phyloP scores from a whole-genome alignment of 2,329 filamentous ascomycete species.

The Geosmithia morbida region DNA sequence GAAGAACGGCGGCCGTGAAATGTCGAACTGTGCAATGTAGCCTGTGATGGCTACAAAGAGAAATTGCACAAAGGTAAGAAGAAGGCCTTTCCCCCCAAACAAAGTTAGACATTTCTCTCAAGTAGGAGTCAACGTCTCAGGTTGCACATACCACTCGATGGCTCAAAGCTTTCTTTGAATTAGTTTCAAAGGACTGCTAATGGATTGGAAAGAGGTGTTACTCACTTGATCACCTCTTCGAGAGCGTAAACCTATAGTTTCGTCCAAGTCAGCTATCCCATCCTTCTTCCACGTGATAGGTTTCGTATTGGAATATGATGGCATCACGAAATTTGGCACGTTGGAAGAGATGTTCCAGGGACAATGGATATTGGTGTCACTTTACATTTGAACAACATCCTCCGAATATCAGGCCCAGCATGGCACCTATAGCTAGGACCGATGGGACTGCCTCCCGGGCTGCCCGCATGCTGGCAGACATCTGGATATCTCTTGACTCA shows the following conservation, averaged over 20 bases:
- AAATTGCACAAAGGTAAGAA: constrained; percentile 83
- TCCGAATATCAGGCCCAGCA: constrained; percentile 81
- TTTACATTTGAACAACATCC: constrained; percentile 88
- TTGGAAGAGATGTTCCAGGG: not conserved
- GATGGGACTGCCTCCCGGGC: constrained; percentile 10
- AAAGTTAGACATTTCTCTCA: not conserved
- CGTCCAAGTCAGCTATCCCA: not conserved
- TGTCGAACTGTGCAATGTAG: constrained; percentile 61
- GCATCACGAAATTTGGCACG: not conserved
- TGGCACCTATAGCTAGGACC: constrained; percentile 44
- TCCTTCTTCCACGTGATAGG: too few species aligned
- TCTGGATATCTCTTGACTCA: not conserved
- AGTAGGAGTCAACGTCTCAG: not conserved
- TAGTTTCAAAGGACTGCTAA: constrained; percentile 3
- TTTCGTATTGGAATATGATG: not conserved
- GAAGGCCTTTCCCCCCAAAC: constrained; percentile 27
- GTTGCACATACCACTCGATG: constrained; percentile 54
- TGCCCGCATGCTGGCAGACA: not conserved
- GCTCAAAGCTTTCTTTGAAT: constrained; percentile 49
- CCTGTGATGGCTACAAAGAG: constrained; percentile 68
- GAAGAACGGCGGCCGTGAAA: constrained; percentile 52
- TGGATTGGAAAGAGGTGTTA: constrained; percentile 16
- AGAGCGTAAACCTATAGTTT: constrained; percentile 70
- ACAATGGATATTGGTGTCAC: not conserved
- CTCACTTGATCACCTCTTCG: constrained; percentile 88